These are phyloP conservation scores for Aspergillus alliaceus DNA, from an alignment of 2,329 filamentous ascomycete species.

Conservation along the genomic window DNA sequence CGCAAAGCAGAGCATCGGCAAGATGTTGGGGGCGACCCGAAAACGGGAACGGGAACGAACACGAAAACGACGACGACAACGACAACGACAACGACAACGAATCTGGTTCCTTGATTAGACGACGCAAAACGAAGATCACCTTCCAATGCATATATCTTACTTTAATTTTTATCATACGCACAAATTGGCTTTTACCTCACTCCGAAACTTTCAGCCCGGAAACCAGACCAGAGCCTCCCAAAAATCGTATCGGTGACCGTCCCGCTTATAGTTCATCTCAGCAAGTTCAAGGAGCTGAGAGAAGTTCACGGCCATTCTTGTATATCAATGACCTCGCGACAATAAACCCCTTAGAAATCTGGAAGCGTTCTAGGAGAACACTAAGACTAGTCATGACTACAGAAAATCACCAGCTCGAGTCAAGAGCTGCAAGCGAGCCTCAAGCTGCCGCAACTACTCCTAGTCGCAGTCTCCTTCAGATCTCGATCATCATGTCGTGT, in stretches of 20 bases:
- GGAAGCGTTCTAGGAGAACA: too few relatives aligned
- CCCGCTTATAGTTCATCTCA: neutral
- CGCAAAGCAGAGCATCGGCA: neutral
- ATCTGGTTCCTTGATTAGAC: neutral
- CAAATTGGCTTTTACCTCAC: too few relatives aligned
- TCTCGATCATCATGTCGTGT: neutral
- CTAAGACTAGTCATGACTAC: neutral
- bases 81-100: neutral
- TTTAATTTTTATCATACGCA: neutral
- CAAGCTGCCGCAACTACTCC: neutral
- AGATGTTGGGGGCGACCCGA: neutral
- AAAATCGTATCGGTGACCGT: too few relatives aligned
- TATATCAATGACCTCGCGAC: neutral
- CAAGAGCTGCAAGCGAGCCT: neutral
- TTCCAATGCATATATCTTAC: neutral
- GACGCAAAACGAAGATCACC: neutral
- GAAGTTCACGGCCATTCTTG: neutral
- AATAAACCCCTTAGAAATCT: too few relatives aligned
- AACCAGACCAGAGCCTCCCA: too few relatives aligned
- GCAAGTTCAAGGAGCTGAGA: neutral
- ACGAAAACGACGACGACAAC: too few relatives aligned
- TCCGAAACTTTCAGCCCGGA: too few relatives aligned
- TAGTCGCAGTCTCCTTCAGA: neutral
- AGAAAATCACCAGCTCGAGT: neutral
- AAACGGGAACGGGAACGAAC: neutral